Conservation (phyloP, 1,284 basidiomycete species). For the Hemileia vastatrix region DNA sequence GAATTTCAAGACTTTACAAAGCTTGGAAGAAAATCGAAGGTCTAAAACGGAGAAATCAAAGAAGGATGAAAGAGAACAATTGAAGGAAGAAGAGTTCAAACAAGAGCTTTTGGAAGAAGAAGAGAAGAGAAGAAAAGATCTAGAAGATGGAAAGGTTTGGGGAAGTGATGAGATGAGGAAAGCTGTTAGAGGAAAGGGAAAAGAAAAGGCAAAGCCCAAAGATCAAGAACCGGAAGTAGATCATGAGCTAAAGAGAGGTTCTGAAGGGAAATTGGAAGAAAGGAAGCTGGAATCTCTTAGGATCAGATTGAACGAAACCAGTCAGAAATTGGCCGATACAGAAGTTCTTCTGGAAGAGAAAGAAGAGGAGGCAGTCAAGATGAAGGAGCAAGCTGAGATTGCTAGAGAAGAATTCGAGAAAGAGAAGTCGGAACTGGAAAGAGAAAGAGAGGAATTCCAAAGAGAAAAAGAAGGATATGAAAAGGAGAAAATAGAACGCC, state of each 20-base stretch:
- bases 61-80: too few species aligned
- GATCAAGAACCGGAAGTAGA: slow-evolving; percentile 22
- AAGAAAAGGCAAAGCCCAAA: neutral
- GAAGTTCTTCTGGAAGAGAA: neutral
- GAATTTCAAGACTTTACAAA: too few species aligned
- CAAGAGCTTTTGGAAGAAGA: too few species aligned
- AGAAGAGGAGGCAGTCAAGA: neutral
- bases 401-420: slow-evolving; percentile 2
- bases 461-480: neutral
- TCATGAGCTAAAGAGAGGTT: too few species aligned
- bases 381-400: neutral
- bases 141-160: too few species aligned
- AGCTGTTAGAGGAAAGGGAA: too few species aligned
- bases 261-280: slow-evolving; percentile 4
- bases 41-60: too few species aligned
- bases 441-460: too few species aligned
- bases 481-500: neutral
- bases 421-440: slow-evolving; percentile 13
- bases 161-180: too few species aligned
- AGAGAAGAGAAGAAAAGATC: too few species aligned
- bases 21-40: too few species aligned
- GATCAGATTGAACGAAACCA: neutral
- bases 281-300: neutral
- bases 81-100: too few species aligned
- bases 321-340: neutral